Evolutionary conservation across 2,329 filamentous ascomycete genomes (phyloP), one percentile per base, ranked within the genome.

Genomic region (Plenodomus biglobosus): DNA sequence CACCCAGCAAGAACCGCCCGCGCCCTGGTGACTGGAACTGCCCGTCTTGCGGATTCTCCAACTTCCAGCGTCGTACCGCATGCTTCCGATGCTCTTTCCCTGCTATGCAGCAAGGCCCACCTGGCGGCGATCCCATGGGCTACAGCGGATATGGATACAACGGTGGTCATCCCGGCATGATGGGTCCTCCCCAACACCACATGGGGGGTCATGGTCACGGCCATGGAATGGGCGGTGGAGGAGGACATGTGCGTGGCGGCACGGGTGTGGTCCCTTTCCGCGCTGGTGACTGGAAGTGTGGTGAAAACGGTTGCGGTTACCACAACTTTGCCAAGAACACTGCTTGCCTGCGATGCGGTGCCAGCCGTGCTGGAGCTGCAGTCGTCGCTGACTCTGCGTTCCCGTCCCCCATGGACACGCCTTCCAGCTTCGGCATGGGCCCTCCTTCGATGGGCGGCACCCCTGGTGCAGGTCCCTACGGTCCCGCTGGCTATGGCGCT

Each of bases 301-400:
- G 94, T 47, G 94, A 94, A 58, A 94, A 99, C 69, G 91, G 92
- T 32, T 99, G 94, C 71, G 90, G 89, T 49, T 99, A 99, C 74
- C 94, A 99, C 79, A 99, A 99, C 78, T 99, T 99, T 70, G 94
- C 94, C 53, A 99, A 99, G 83, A 99, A 99, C 66, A 92, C 97
- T 48, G 95, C 90, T 75, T 99, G 94, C 74, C 84, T 99, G 55
- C 89, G 94, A 51, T 99, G 94, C 70, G 94, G 94, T 71, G 94
- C 92, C 44, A 95, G 91, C 72, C 90, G 94, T 63, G 92, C 92
- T 52, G 90, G 89, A 55, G 94, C 94, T 50, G 92, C 92, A 15
- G 89, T 99, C 42, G 90, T 97, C 48, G 92, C 92, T 22, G 94
- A 97, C 72, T 92, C 91, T 34, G 90, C 89, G 37, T 96, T 94